A percentile compares a stretch with the other conserved stretches of the same genome.
Evolutionary conservation across 2,329 filamentous ascomycete genomes (phyloP).

Genomic region (Ascosphaera apis): DNA sequence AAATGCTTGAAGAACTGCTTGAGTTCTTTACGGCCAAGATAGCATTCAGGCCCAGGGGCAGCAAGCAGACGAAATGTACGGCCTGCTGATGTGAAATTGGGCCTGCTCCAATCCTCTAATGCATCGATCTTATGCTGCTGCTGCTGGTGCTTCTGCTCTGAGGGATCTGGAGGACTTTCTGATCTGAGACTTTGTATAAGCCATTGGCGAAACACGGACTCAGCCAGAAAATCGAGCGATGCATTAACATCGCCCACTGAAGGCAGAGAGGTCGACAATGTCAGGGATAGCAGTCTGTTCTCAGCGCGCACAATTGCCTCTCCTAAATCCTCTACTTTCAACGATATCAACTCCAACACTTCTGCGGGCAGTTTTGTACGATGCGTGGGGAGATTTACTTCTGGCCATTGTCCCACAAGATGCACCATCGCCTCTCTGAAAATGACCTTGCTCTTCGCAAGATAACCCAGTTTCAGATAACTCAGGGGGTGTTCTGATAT

Average conservation of each 20-base stretch:
- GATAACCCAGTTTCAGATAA: constrained; percentile 72
- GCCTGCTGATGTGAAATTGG: constrained; percentile 20
- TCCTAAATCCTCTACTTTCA: constrained; percentile 81
- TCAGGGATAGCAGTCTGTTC: constrained; percentile 58
- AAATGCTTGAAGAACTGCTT: constrained; percentile 73
- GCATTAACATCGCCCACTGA: constrained; percentile 50
- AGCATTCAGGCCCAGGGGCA: constrained; percentile 34
- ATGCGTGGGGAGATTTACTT: constrained; percentile 39
- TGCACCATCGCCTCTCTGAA: constrained; percentile 78
- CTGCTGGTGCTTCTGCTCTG: constrained; percentile 8
- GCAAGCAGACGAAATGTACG: constrained; percentile 60
- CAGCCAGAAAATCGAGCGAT: constrained; percentile 74
- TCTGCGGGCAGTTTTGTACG: constrained; percentile 39
- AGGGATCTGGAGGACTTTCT: no score
- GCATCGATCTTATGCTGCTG: constrained; percentile 3
- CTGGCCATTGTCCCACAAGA: constrained; percentile 84
- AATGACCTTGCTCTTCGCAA: constrained; percentile 62
- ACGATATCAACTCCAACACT: constrained; percentile 74
- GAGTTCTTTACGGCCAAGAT: constrained; percentile 65
- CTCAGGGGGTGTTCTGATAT: constrained; percentile 89
- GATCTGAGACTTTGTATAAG: constrained; percentile 63
- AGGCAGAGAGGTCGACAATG: constrained; percentile 39
- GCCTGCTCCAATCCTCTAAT: constrained; percentile 4
- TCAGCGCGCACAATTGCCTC: constrained; percentile 63
- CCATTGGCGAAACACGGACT: constrained; percentile 80